Evolutionary conservation across 2,329 filamentous ascomycete species (phyloP), one percentile per base, ranked within the genome.

Genomic region (Chaetomiaceae sp.): DNA sequence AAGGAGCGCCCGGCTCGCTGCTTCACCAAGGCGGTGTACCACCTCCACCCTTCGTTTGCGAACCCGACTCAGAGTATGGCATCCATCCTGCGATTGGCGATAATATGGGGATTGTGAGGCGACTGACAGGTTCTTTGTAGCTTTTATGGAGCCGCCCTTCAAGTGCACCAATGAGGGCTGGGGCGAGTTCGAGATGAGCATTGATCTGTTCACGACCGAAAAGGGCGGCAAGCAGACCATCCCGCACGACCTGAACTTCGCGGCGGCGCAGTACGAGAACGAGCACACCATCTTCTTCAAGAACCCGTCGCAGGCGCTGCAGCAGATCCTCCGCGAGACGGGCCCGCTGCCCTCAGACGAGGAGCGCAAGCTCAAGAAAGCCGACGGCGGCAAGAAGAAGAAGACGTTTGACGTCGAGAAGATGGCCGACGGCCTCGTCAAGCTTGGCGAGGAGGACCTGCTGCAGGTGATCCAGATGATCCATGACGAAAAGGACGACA

Each of bases 121-220:
- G 16, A 34, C 40, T 55, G 54, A 57, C 63, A 44, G 63, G 10
- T 33, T 41, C 14, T 12, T 17, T 17, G 25, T 60, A 93, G 88
- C 82, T 20, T 86, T 96, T 73, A 85, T 84, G 65, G 85, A 87
- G 58, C 82, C 90, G 0, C 93, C 93, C 0, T 99, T 97, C 73
- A 79, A 79, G 58, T 95, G 95, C 70, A 77, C 83, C 57, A 95
- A 99, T 70, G 88, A 96, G 71, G 93, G 93, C 60, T 99, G 93
- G 93, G 93, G 93, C 64, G 93, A 97, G 73, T 99, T 99, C 68
- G 93, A 97, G 67, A 92, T 99, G 83, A 78, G 76, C 42, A 93
- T 97, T 63, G 82, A 87, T 55, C 79, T 95, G 60, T 86, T 84
- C 65, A 87, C 86, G 38, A 83, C 86, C 25, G 89, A 93, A 70